A percentile compares a stretch with the other conserved stretches of the same genome.
Evolutionary conservation across 768 basidiomycete species (phyloP).

Genomic region (Termitomyces sp.): DNA sequence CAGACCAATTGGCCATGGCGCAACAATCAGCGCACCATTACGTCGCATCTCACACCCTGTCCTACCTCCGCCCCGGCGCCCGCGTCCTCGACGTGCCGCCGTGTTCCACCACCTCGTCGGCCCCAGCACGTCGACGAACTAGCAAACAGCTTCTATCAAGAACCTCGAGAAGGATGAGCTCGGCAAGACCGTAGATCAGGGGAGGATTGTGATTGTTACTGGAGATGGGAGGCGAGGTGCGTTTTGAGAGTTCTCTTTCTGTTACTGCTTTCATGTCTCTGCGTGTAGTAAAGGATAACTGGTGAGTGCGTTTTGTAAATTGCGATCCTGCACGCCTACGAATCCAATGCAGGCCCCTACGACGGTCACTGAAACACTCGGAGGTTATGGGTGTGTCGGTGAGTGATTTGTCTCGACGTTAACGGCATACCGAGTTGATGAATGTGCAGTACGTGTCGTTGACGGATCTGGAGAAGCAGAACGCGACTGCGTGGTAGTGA

Average conservation of each 20-base stretch:
- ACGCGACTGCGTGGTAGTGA: neutral
- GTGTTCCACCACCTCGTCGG: conserved; percentile 74
- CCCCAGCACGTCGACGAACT: conserved; percentile 77
- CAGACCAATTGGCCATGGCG: conserved; percentile 75
- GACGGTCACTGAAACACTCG: conserved; percentile 64
- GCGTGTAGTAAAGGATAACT: conserved; percentile 27
- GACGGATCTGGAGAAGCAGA: conserved; percentile 55
- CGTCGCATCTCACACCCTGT: conserved; percentile 73
- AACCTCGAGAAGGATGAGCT: conserved; percentile 73
- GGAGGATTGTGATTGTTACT: conserved; percentile 55
- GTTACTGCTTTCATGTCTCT: neutral
- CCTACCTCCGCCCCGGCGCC: conserved; percentile 64
- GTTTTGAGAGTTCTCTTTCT: neutral
- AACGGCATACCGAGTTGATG: neutral
- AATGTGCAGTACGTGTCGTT: conserved; percentile 59
- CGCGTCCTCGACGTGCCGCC: conserved; percentile 85
- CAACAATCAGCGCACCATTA: conserved; percentile 96
- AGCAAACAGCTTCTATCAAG: conserved; percentile 57
- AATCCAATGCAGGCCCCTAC: conserved; percentile 48
- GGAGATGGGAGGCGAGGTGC: conserved; percentile 81
- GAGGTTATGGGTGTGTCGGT: conserved; percentile 83
- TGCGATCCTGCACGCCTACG: neutral
- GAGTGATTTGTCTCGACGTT: conserved; percentile 23
- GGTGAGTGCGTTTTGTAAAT: conserved; percentile 20
- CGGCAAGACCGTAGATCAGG: conserved; percentile 45